phyloP scores from a whole-genome alignment of 352 stramenopile genomes.

The Pythium diclinum region DNA sequence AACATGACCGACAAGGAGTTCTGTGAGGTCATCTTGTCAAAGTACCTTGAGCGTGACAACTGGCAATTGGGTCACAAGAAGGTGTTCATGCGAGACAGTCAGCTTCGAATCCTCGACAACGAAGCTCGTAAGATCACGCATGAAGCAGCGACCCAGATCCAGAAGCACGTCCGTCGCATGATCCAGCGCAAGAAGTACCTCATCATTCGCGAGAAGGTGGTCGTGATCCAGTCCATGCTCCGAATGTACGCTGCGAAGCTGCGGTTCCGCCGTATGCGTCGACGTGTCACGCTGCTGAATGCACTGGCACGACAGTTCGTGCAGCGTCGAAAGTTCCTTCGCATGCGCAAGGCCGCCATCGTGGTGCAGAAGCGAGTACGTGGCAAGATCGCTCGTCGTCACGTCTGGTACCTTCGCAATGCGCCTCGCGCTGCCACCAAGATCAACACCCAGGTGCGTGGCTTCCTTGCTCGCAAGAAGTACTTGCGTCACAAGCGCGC shows the following conservation, averaged over 20 bases:
- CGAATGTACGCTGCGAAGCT: slow-evolving; percentile 67
- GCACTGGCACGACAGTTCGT: slow-evolving; percentile 71
- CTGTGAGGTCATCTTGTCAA: slow-evolving; percentile 79
- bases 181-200: slow-evolving; percentile 70
- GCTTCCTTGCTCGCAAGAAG: slow-evolving; percentile 61
- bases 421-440: slow-evolving; percentile 72
- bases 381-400: slow-evolving; percentile 66
- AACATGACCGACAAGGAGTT: slow-evolving; percentile 73
- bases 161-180: slow-evolving; percentile 71
- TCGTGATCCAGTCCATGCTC: slow-evolving; percentile 61
- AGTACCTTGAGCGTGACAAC: slow-evolving; percentile 72
- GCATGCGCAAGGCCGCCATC: slow-evolving; percentile 61
- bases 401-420: slow-evolving; percentile 70
- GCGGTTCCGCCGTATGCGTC: slow-evolving; percentile 48
- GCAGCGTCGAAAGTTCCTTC: slow-evolving; percentile 64
- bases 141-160: slow-evolving; percentile 68
- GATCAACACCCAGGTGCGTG: slow-evolving; percentile 70
- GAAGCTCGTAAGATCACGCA: slow-evolving; percentile 85
- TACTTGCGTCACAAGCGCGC: slow-evolving; percentile 69
- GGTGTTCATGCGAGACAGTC: slow-evolving; percentile 83
- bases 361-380: slow-evolving; percentile 69
- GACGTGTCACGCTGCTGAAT: slow-evolving; percentile 66
- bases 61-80: slow-evolving; percentile 89
- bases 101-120: slow-evolving; percentile 80
- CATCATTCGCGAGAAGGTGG: slow-evolving; percentile 49